These are phyloP conservation scores for Sonneratia caseolaris DNA, from an alignment of 345 rosid genomes.

Conservation along the genomic window DNA sequence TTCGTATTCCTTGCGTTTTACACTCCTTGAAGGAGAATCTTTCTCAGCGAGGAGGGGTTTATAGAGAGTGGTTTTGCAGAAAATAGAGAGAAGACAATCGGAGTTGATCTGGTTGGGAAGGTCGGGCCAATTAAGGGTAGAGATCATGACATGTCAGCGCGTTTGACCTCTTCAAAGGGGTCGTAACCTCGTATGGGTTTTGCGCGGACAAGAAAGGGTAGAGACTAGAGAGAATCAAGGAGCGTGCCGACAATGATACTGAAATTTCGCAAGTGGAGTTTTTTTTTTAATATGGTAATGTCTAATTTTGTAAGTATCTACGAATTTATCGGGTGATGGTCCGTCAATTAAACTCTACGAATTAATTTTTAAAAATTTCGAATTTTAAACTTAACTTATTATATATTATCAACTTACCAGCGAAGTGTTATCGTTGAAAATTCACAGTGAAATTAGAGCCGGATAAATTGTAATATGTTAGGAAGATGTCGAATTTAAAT, in stretches of 20 bases:
- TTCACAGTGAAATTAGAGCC: too few species aligned
- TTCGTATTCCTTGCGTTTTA: neutral
- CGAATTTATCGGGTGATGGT: too few species aligned
- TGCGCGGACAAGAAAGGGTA: neutral
- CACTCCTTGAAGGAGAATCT: neutral
- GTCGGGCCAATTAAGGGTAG: neutral
- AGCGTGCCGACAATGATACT: neutral
- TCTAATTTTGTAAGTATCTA: too few species aligned
- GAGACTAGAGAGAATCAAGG: neutral
- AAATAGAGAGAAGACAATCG: neutral
- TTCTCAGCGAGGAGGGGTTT: neutral
- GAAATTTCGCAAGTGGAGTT: neutral
- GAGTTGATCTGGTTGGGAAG: neutral
- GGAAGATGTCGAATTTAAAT: too few species aligned
- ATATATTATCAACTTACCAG: too few species aligned
- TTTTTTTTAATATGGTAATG: too few species aligned
- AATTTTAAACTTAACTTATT: too few species aligned
- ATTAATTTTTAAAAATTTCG: too few species aligned
- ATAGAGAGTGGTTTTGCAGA: neutral
- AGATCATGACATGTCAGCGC: neutral
- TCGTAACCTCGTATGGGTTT: neutral
- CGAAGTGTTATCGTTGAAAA: too few species aligned
- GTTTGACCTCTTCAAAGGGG: conserved; percentile 1
- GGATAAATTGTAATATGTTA: too few species aligned
- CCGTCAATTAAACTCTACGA: too few species aligned